These are phyloP conservation scores for Cyathus striatus DNA, from an alignment of 768 basidiomycete species.

Conservation along the genomic window DNA sequence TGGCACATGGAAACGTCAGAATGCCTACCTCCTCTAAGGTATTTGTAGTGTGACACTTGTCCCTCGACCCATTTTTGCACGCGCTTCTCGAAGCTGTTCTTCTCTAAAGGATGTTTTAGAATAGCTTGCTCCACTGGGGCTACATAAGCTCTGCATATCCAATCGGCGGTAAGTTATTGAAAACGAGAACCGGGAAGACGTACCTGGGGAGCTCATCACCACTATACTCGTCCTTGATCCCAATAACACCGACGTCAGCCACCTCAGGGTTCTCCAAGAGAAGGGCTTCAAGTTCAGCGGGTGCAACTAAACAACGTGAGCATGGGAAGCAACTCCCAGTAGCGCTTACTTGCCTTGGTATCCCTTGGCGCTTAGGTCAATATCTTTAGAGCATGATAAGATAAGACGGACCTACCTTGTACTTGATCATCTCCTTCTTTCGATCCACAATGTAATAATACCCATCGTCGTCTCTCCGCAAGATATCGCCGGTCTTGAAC, in stretches of 20 bases:
- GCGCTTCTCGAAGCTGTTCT: conserved; percentile 36
- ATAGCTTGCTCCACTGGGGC: conserved; percentile 41
- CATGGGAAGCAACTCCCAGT: background rate
- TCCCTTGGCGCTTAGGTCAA: too few relatives aligned
- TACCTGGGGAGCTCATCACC: conserved; percentile 81
- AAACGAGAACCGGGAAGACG: too few relatives aligned
- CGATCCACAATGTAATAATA: conserved; percentile 74
- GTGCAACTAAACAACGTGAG: conserved; percentile 62
- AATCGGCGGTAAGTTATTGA: too few relatives aligned
- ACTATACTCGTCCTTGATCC: conserved; percentile 57
- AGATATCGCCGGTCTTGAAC: conserved; percentile 90
- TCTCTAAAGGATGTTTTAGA: conserved; percentile 27
- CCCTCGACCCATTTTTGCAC: conserved; percentile 61
- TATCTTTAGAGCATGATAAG: too few relatives aligned
- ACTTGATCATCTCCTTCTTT: conserved; percentile 72
- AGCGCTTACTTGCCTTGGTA: conserved; percentile 55
- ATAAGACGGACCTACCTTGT: too few relatives aligned
- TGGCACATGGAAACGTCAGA: too few relatives aligned
- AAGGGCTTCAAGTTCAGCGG: conserved; percentile 79
- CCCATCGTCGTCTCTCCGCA: conserved; percentile 58
- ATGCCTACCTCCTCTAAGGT: conserved; percentile 56
- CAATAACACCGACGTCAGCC: conserved; percentile 79
- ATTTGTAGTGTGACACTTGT: conserved; percentile 73
- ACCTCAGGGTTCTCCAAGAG: conserved; percentile 72
- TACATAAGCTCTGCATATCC: conserved; percentile 49